phyloP scores from a whole-genome alignment of 2,329 filamentous ascomycete species.

The Verticillium zaregamsianum region DNA sequence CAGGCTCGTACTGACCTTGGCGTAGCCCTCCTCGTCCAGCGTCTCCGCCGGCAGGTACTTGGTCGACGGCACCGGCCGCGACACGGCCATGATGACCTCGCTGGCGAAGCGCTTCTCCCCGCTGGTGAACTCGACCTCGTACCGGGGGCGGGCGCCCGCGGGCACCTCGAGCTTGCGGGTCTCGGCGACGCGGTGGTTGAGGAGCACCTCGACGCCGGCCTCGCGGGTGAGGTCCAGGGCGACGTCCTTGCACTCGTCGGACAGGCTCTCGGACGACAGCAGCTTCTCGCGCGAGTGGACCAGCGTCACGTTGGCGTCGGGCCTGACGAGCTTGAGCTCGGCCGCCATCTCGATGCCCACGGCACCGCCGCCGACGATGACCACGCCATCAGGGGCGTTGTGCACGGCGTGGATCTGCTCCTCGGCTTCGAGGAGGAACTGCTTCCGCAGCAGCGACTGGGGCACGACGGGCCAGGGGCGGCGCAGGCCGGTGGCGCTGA shows the following conservation, averaged over 20 bases:
- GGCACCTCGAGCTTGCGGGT: conserved; percentile 38
- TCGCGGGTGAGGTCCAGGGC: conserved; percentile 56
- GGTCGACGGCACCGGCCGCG: conserved; percentile 57
- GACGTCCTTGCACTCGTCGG: conserved; percentile 63
- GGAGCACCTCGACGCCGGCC: conserved; percentile 59
- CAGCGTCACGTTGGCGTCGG: conserved; percentile 63
- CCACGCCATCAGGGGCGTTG: conserved; percentile 52
- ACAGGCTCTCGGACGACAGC: conserved; percentile 68
- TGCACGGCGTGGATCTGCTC: conserved; percentile 54
- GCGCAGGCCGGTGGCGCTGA: conserved; percentile 66
- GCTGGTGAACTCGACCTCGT: conserved; percentile 55
- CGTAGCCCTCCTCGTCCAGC: conserved; percentile 60
- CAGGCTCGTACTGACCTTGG: conserved; percentile 56
- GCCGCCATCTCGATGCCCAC: conserved; percentile 81
- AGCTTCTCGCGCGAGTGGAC: conserved; percentile 69
- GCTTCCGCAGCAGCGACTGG: conserved; percentile 55
- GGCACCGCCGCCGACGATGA: conserved; percentile 73
- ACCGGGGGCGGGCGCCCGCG: conserved; percentile 33
- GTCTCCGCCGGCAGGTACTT: conserved; percentile 55
- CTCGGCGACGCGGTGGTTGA: conserved; percentile 53
- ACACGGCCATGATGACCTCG: conserved; percentile 66
- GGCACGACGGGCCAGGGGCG: conserved; percentile 71
- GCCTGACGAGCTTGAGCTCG: conserved; percentile 67
- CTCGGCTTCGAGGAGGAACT: conserved; percentile 59
- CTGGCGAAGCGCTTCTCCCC: conserved; percentile 57